phyloP scores from a whole-genome alignment of 1,284 basidiomycete species.

The Tilletia setariae region DNA sequence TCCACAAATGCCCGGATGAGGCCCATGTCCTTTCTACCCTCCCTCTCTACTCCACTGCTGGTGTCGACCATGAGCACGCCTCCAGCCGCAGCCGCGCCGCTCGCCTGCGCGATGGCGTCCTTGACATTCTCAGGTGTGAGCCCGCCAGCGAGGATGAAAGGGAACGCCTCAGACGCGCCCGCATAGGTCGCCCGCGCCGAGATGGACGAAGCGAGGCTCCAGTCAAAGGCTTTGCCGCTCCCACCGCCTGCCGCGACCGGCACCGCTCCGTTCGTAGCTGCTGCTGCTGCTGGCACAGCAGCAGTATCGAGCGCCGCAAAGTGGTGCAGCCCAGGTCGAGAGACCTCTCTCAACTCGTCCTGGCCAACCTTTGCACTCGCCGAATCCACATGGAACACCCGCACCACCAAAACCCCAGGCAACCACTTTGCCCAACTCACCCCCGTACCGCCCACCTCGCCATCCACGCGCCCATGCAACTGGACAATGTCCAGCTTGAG shows the following conservation, averaged over 20 bases:
- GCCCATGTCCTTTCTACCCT: slow-evolving; percentile 40
- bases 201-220: slow-evolving; percentile 35
- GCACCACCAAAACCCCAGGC: slow-evolving; percentile 46
- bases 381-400: slow-evolving; percentile 42
- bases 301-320: slow-evolving; percentile 47
- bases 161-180: slow-evolving; percentile 25
- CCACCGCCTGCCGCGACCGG: slow-evolving; percentile 34
- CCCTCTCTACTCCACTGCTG: slow-evolving; percentile 47
- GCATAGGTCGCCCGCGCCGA: slow-evolving; percentile 26
- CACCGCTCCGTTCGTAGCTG: slow-evolving; percentile 15
- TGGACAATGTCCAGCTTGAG: slow-evolving; percentile 50
- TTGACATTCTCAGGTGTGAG: slow-evolving; percentile 42
- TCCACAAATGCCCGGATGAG: slow-evolving; percentile 42
- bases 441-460: slow-evolving; percentile 15
- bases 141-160: slow-evolving; percentile 49
- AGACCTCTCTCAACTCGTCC: slow-evolving; percentile 34
- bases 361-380: slow-evolving; percentile 18
- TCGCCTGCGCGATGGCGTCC: slow-evolving; percentile 29
- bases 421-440: slow-evolving; percentile 49
- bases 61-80: slow-evolving; percentile 41
- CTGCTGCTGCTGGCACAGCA: neutral
- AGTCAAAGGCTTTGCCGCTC: slow-evolving; percentile 41
- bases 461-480: slow-evolving; percentile 47
- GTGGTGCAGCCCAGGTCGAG: slow-evolving; percentile 47
- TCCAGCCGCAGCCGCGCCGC: slow-evolving; percentile 16